phyloP scores from a whole-genome alignment of 2,329 filamentous ascomycete species.

The Ceratocystis variospora region DNA sequence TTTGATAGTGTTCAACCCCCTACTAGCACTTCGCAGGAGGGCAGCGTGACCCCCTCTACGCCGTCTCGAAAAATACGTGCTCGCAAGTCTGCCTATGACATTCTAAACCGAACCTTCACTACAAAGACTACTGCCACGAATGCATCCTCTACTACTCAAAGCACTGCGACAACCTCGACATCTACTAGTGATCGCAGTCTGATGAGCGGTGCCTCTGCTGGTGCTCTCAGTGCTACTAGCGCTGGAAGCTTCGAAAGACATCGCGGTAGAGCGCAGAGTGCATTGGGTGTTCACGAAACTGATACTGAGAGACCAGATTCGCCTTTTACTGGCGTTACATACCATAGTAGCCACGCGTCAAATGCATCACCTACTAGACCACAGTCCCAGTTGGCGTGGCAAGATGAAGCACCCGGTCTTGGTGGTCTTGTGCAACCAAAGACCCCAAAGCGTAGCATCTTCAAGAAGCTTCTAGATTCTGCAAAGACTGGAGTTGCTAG shows the following conservation, averaged over 20 bases:
- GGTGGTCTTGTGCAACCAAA: slow-evolving; percentile 68
- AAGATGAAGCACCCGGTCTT: slow-evolving; percentile 54
- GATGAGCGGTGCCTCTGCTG: slow-evolving; percentile 87
- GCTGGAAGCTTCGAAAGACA: slow-evolving; percentile 82
- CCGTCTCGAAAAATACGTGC: slow-evolving; percentile 36
- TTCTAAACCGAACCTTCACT: slow-evolving; percentile 70
- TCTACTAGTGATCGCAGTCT: slow-evolving; percentile 70
- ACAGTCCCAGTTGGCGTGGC: slow-evolving; percentile 52
- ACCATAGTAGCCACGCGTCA: slow-evolving; percentile 76
- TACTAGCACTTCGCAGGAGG: slow-evolving; percentile 31
- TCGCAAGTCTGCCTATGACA: slow-evolving; percentile 66
- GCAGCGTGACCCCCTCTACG: slow-evolving; percentile 9
- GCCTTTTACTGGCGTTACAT: slow-evolving; percentile 66
- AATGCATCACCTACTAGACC: slow-evolving; percentile 37
- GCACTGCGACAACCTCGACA: slow-evolving; percentile 59
- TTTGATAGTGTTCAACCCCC: slow-evolving; percentile 47
- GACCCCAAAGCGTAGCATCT: slow-evolving; percentile 73
- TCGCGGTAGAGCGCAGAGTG: slow-evolving; percentile 50
- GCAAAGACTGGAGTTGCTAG: slow-evolving; percentile 89
- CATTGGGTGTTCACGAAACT: slow-evolving; percentile 45
- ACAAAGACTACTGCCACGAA: slow-evolving; percentile 77
- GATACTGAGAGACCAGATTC: slow-evolving; percentile 45
- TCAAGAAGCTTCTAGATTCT: slow-evolving; percentile 88
- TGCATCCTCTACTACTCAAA: slow-evolving; percentile 58
- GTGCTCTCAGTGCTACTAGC: slow-evolving; percentile 86